Evolutionary conservation across 164 flowering plant genomes (phyloP).

Genomic region (Macadamia integrifolia): DNA sequence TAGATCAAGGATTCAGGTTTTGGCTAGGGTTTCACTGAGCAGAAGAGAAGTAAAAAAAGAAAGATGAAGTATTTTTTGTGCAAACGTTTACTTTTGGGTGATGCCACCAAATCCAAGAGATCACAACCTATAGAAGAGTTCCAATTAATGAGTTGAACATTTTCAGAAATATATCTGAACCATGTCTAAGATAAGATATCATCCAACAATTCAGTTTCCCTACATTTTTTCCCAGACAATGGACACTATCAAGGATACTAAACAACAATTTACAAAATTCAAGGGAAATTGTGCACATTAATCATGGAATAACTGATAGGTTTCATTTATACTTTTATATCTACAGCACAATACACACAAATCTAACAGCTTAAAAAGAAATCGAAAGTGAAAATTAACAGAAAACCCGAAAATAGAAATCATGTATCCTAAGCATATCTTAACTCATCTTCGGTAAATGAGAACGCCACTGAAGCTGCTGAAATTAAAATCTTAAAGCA

Average conservation of each 20-base stretch:
- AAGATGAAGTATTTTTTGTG: neutral
- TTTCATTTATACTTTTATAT: constrained; percentile 7
- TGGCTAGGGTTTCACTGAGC: too few relatives aligned
- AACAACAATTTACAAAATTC: neutral
- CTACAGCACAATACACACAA: constrained; percentile 6
- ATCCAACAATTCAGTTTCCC: too few relatives aligned
- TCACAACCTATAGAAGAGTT: neutral
- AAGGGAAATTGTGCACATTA: neutral
- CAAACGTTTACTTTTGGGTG: neutral
- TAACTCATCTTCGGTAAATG: neutral
- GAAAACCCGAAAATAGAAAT: neutral
- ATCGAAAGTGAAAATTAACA: neutral
- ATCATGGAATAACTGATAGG: neutral
- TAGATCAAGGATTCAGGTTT: too few relatives aligned
- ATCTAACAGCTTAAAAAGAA: constrained; percentile 3
- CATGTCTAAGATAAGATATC: too few relatives aligned
- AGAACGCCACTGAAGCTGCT: neutral
- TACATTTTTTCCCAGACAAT: too few relatives aligned
- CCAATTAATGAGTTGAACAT: neutral
- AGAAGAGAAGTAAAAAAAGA: too few relatives aligned
- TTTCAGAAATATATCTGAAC: too few relatives aligned
- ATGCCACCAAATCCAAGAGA: neutral
- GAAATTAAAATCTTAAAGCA: neutral
- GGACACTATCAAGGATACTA: neutral
- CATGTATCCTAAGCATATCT: constrained; percentile 4